Conservation (phyloP, 169 alveolate species). For the Amoebophrya sp. region DNA sequence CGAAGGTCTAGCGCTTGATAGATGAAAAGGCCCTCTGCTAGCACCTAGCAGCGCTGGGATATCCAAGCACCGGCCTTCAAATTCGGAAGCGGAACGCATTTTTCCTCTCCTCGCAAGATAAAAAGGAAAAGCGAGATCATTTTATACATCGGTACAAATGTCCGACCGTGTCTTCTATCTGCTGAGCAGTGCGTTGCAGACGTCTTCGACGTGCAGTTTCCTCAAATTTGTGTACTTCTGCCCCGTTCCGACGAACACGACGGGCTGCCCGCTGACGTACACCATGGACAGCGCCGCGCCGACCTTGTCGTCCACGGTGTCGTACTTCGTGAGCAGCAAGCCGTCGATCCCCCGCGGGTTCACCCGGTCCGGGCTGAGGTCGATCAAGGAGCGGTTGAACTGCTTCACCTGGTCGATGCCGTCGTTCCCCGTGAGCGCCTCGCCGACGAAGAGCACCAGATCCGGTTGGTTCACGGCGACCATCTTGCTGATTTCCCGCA, state of each 20-base stretch:
- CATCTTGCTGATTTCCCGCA: slow-evolving; percentile 94
- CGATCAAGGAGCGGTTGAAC: slow-evolving; percentile 88
- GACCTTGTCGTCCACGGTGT: slow-evolving; percentile 64
- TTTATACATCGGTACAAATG: no score
- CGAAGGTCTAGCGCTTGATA: no score
- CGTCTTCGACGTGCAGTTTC: slow-evolving; percentile 68
- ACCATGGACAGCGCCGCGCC: slow-evolving; percentile 99
- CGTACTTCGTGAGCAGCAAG: slow-evolving; percentile 96
- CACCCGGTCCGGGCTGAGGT: slow-evolving; percentile 49
- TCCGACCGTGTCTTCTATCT: no score
- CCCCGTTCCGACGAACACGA: slow-evolving; percentile 99
- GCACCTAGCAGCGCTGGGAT: no score
- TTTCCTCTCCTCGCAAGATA: no score
- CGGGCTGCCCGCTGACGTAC: slow-evolving; percentile 97
- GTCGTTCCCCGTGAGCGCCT: slow-evolving; percentile 99
- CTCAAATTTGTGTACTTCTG: slow-evolving; percentile 93
- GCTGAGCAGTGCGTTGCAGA: slow-evolving; percentile 1
- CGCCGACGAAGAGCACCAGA: slow-evolving; percentile 95
- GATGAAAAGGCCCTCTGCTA: no score
- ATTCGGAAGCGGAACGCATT: no score
- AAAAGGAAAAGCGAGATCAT: no score
- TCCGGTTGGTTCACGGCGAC: slow-evolving; percentile 94
- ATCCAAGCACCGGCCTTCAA: no score
- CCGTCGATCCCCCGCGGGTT: slow-evolving; percentile 96
- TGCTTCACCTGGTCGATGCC: slow-evolving; percentile 96